Evolutionary conservation across 768 basidiomycete species (phyloP).

Genomic region (Hygrocybe coccinea): DNA sequence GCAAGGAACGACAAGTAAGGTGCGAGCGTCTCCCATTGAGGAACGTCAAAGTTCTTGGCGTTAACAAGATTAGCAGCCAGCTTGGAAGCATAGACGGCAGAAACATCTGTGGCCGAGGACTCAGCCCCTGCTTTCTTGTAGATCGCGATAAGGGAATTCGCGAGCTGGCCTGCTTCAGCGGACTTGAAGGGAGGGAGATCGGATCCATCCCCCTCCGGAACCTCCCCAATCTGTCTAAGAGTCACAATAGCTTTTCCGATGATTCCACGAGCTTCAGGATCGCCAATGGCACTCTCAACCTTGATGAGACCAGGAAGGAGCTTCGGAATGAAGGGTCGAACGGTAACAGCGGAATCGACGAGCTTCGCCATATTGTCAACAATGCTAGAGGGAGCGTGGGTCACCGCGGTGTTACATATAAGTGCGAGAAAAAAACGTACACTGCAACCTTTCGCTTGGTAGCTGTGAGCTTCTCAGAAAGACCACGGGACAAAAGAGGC

Average conservation of each 20-base stretch:
- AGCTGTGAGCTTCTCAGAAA: constrained; percentile 89
- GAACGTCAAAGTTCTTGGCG: constrained; percentile 85
- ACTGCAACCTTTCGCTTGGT: constrained; percentile 98
- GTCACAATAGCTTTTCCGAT: constrained; percentile 90
- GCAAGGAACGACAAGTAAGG: constrained; percentile 70
- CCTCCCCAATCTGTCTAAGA: constrained; percentile 90
- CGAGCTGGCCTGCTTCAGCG: constrained; percentile 63
- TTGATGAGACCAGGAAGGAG: constrained; percentile 94
- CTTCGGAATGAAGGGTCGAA: constrained; percentile 95
- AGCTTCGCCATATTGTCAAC: constrained; percentile 98
- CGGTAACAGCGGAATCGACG: constrained; percentile 90
- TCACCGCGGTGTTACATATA: constrained; percentile 15
- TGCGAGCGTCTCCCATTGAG: constrained; percentile 79
- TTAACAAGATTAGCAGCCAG: constrained; percentile 87
- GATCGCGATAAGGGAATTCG: constrained; percentile 61
- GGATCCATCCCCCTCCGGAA: constrained; percentile 86
- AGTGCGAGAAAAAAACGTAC: constrained; percentile 42
- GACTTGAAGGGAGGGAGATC: constrained; percentile 82
- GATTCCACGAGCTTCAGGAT: constrained; percentile 95
- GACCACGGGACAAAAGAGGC: constrained; percentile 89
- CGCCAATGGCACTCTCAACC: constrained; percentile 90
- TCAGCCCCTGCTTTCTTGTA: constrained; percentile 81
- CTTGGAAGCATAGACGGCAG: constrained; percentile 63
- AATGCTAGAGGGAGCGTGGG: constrained; percentile 50
- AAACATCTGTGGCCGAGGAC: constrained; percentile 52